phyloP scores from a whole-genome alignment of 2,329 filamentous ascomycete species.

The Penicillium sclerotigenum region DNA sequence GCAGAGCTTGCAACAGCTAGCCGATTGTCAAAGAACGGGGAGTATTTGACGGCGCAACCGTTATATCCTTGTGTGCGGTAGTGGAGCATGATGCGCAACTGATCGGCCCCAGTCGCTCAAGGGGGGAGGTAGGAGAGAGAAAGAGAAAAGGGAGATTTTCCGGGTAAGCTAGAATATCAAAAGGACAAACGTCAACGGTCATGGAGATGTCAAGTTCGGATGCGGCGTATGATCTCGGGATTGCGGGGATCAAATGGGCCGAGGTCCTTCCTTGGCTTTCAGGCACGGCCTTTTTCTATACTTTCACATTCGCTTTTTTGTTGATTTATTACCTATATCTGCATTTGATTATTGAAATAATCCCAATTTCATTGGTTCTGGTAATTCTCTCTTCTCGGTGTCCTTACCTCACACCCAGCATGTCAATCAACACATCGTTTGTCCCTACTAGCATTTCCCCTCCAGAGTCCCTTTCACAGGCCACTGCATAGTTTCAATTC shows the following conservation, averaged over 20 bases:
- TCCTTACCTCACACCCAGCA: not conserved
- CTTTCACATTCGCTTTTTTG: slow-evolving; percentile 4
- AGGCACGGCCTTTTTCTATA: slow-evolving; percentile 7
- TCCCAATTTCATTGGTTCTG: not conserved
- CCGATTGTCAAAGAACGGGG: slow-evolving; percentile 93
- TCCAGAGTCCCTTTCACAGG: not conserved
- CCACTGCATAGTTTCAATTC: not conserved
- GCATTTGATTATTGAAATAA: not conserved
- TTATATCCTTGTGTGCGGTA: slow-evolving; percentile 93
- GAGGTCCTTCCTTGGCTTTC: slow-evolving; percentile 19
- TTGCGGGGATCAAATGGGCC: slow-evolving; percentile 26
- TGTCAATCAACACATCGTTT: not conserved
- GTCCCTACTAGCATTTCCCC: too few species aligned
- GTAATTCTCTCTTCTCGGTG: too few species aligned
- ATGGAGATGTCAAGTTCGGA: slow-evolving; percentile 6
- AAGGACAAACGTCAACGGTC: not conserved
- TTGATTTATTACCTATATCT: not conserved
- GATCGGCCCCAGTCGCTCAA: slow-evolving; percentile 8
- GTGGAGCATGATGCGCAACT: slow-evolving; percentile 69
- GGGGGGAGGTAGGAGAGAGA: not conserved
- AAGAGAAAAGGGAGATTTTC: not conserved
- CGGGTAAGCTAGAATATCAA: slow-evolving; percentile 9
- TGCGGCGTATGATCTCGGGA: slow-evolving; percentile 15
- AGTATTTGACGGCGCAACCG: slow-evolving; percentile 96
- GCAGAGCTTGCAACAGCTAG: slow-evolving; percentile 86